Evolutionary conservation across 306 rosid genomes (phyloP).

Genomic region (Acacia crassicarpa): DNA sequence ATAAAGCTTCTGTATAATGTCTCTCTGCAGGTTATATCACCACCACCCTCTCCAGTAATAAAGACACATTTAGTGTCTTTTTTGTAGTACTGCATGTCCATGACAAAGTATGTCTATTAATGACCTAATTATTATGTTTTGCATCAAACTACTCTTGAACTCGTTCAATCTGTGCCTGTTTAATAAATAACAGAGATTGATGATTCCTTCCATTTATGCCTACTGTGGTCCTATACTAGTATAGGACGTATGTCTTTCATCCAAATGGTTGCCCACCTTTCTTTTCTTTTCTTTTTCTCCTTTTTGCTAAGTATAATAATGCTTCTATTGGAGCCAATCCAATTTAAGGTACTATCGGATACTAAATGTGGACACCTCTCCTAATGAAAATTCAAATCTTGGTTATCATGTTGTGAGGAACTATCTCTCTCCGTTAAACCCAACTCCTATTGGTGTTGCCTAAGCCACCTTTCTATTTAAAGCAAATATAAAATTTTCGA

Average conservation of each 20-base stretch:
- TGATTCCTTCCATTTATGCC: background rate
- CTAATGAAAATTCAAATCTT: rapidly evolving
- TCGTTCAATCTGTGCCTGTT: background rate
- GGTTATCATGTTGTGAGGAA: too few relatives aligned
- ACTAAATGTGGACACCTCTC: too few relatives aligned
- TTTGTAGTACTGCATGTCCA: background rate
- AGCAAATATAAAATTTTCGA: too few relatives aligned
- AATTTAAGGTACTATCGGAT: rapidly evolving
- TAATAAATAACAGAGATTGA: background rate
- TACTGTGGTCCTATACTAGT: background rate
- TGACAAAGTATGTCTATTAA: background rate
- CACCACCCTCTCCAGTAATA: background rate
- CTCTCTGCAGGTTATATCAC: background rate
- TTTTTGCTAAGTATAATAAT: too few relatives aligned
- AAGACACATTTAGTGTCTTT: background rate
- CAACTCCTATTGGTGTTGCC: background rate
- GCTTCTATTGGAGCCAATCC: too few relatives aligned
- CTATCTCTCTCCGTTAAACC: too few relatives aligned
- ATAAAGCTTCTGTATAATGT: too few relatives aligned
- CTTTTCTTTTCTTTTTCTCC: background rate
- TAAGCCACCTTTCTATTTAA: background rate
- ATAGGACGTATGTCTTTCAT: background rate
- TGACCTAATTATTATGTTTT: background rate
- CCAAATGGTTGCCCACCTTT: background rate
- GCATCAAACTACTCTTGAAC: background rate